phyloP scores from a whole-genome alignment of 441 rosid species.

The Syzygium malaccense region DNA sequence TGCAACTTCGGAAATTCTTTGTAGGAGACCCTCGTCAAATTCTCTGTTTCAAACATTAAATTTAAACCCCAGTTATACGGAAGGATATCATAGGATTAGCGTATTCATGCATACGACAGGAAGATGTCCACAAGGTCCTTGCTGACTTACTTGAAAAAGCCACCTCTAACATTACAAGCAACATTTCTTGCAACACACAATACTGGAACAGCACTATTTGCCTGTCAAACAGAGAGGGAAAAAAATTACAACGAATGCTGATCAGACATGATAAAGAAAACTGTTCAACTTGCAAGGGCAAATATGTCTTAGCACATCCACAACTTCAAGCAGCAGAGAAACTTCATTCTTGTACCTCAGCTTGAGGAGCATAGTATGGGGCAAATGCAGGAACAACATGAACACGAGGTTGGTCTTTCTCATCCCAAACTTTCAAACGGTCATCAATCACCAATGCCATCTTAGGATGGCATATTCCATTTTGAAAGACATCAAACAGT shows the following conservation, averaged over 20 bases:
- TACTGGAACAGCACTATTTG: slow-evolving; percentile 65
- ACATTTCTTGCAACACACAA: slow-evolving; percentile 89
- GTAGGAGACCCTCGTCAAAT: slow-evolving; percentile 87
- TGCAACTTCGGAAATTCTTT: slow-evolving; percentile 58
- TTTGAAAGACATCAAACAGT: slow-evolving; percentile 75
- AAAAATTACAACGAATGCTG: background rate
- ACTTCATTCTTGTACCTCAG: slow-evolving; percentile 54
- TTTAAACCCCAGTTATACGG: slow-evolving; percentile 12
- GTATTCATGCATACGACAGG: background rate
- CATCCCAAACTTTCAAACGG: slow-evolving; percentile 96
- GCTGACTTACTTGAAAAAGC: slow-evolving; percentile 83
- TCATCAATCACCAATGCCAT: slow-evolving; percentile 97
- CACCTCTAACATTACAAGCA: slow-evolving; percentile 94
- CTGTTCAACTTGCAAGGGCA: background rate
- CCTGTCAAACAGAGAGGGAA: slow-evolving; percentile 41
- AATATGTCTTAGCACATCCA: slow-evolving; percentile 2
- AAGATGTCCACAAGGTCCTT: background rate
- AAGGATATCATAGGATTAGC: slow-evolving; percentile 2
- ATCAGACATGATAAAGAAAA: background rate
- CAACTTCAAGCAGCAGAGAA: slow-evolving; percentile 13
- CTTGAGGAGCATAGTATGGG: slow-evolving; percentile 94
- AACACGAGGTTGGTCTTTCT: slow-evolving; percentile 93
- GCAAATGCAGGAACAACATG: slow-evolving; percentile 99
- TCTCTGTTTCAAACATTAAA: slow-evolving; percentile 46
- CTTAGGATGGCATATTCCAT: slow-evolving; percentile 89